Percentiles rank a stretch among this genome's conserved stretches.
phyloP scores from a whole-genome alignment of 768 basidiomycete genomes.

The Collybia nuda region DNA sequence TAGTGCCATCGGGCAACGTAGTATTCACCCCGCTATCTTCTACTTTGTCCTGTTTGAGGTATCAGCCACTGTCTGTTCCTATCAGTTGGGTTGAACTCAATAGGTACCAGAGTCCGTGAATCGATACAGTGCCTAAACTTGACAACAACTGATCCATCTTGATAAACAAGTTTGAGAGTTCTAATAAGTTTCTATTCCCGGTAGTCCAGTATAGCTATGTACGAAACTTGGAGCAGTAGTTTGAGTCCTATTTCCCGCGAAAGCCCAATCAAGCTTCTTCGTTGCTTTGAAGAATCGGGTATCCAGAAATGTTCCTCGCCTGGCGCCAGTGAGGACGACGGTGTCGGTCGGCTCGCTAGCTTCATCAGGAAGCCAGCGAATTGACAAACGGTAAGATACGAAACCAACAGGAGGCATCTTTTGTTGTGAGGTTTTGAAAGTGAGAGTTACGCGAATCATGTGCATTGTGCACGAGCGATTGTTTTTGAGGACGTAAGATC shows the following conservation, averaged over 20 bases:
- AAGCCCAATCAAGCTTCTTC: slow-evolving; percentile 33
- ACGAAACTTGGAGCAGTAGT: slow-evolving; percentile 13
- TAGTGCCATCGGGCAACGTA: slow-evolving; percentile 23
- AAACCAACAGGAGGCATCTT: slow-evolving; percentile 4
- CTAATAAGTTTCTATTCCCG: too few species aligned
- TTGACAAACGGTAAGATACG: slow-evolving; percentile 19
- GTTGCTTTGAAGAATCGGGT: slow-evolving; percentile 30
- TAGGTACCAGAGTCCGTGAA: slow-evolving; percentile 25
- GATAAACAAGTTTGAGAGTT: background rate
- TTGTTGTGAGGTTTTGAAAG: background rate
- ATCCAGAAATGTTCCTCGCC: slow-evolving; percentile 32
- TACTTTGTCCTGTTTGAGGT: slow-evolving; percentile 12
- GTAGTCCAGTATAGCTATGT: background rate
- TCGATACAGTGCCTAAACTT: slow-evolving; percentile 31
- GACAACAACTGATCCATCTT: slow-evolving; percentile 17
- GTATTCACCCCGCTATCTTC: slow-evolving; percentile 25
- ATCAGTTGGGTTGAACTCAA: background rate
- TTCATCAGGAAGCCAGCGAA: slow-evolving; percentile 31
- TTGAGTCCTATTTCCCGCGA: slow-evolving; percentile 30
- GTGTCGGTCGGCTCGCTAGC: slow-evolving; percentile 34
- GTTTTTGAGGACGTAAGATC: slow-evolving; percentile 13
- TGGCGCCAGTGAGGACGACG: slow-evolving; percentile 28
- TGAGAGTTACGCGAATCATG: background rate
- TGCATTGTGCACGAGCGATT: slow-evolving; percentile 11
- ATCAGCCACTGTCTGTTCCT: slow-evolving; percentile 2